Base-by-base conservation (phyloP, 805 yeast genomes). In the Ogataea ramenticola region DNA sequence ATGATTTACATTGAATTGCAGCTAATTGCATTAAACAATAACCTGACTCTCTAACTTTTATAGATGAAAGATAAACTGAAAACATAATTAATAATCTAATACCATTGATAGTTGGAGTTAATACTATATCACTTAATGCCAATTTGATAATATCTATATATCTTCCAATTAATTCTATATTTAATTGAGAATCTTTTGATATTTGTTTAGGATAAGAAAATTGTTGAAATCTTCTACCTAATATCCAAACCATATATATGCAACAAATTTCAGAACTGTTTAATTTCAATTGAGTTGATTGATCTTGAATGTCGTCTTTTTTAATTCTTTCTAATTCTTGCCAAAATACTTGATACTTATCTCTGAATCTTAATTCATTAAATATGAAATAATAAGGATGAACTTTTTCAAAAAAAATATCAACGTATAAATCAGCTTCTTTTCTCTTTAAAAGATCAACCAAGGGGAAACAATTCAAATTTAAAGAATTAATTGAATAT, bases 21-120 rank as follows among this genome's bases (percentile, higher is more conserved):
- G 78, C 77, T 38, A 71, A 46, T 36, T 74, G 72, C 54, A 72
- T 56, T 39, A 74, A 47, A 47, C 71, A 67, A 65, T 73, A 74
- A 0, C 75, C 73, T 41, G 73, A 66, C 46, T 74, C 79, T 46
- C 77, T 62, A 35, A 70, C 69, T 48, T 66, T 70, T 22, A 63
- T 63, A 39, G 73, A 62, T 37, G 71, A 71, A 35, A 74, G 48
- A 53, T 74, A 69, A 12, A 70, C 61, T 0, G 77, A 64, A 33
- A 72, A 60, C 29, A 73, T 50, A 39, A 67, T 61, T 16, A 73
- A 49, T 16, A 71, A 58, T 40, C 75, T 58, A 12, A 74, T 68
- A 3, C 78, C 74, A 40, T 65, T 66, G 15, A 72, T 49, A 4
- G 70, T 61, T 3, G 79, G 75, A 1, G 71, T 67, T 37, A 72